Conservation (phyloP, 495 filamentous ascomycete genomes). For the Trichoderma parareesei region DNA sequence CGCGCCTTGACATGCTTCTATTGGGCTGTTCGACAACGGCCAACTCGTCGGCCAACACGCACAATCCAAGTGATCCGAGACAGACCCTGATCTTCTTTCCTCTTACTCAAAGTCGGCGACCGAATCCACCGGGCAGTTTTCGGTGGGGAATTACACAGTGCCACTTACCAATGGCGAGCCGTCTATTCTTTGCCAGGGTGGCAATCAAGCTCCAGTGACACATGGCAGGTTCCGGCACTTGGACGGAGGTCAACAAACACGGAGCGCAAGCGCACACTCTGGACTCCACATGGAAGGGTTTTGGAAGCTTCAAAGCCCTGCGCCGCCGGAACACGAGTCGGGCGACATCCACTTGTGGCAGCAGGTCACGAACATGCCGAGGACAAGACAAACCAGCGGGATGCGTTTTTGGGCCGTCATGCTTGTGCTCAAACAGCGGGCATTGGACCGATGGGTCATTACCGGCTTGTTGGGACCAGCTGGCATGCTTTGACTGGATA, state of each 20-base stretch:
- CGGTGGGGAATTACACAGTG: not conserved
- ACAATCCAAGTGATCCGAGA: not conserved
- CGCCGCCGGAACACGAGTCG: not conserved
- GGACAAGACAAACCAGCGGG: not conserved
- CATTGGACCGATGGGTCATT: not conserved
- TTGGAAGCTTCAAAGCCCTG: slow-evolving; percentile 2
- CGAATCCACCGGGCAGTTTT: not conserved
- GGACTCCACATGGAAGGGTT: slow-evolving; percentile 1
- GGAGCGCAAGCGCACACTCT: not conserved
- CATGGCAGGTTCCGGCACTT: slow-evolving; percentile 1
- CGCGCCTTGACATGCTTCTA: not conserved
- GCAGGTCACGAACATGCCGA: not conserved
- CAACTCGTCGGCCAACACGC: not conserved
- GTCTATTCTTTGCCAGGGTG: not conserved
- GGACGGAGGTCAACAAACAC: not conserved
- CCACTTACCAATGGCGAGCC: not conserved
- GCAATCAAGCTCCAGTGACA: not conserved
- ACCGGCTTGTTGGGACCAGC: not conserved
- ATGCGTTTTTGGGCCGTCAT: not conserved
- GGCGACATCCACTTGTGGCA: not conserved
- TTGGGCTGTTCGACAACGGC: not conserved
- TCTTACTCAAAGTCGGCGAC: not conserved
- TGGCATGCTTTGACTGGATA: slow-evolving; percentile 4
- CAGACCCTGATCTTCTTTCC: not conserved
- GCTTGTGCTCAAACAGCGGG: not conserved